Evolutionary conservation across 1,284 basidiomycete species (phyloP).

Genomic region (Blastosporella zonata): DNA sequence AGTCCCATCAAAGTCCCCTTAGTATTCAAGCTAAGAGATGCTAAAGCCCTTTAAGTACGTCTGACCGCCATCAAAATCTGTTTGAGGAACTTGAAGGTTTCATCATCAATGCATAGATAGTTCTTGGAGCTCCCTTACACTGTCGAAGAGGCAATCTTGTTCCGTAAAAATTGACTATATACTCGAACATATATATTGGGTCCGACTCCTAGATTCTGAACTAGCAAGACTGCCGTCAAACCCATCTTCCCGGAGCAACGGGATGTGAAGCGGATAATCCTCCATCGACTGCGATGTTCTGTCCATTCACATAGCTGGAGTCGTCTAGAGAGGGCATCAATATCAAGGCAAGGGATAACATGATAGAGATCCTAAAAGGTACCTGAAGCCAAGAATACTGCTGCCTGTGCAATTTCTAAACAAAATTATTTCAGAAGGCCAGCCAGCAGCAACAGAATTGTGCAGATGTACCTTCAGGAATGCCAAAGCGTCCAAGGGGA

Average conservation of each 20-base stretch:
- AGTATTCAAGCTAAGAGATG: conserved; percentile 23
- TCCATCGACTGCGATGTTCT: conserved; percentile 85
- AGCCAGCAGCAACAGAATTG: not conserved
- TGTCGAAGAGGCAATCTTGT: too few relatives aligned
- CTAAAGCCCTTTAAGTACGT: not conserved
- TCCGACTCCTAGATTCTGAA: not conserved
- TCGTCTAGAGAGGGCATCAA: conserved; percentile 61
- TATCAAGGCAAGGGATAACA: conserved; percentile 1
- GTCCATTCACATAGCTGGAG: conserved; percentile 90
- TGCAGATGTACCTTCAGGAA: conserved; percentile 60
- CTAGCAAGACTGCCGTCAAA: too few relatives aligned
- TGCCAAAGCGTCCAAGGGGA: conserved; percentile 76
- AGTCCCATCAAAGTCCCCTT: conserved; percentile 25
- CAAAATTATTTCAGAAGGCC: not conserved
- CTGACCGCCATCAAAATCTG: too few relatives aligned
- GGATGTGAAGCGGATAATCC: conserved; percentile 76
- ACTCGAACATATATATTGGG: too few relatives aligned
- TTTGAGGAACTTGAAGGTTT: too few relatives aligned
- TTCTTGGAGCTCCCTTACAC: too few relatives aligned
- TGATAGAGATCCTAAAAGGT: too few relatives aligned
- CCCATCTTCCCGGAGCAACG: conserved; percentile 64
- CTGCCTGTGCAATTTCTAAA: conserved; percentile 79
- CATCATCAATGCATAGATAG: too few relatives aligned
- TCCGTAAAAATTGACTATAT: too few relatives aligned
- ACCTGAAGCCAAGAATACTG: conserved; percentile 88